Percentiles rank a stretch among this genome's conserved stretches.
phyloP scores from a whole-genome alignment of 2,329 filamentous ascomycete species.

The Stagonosporopsis cucurbitacearum region DNA sequence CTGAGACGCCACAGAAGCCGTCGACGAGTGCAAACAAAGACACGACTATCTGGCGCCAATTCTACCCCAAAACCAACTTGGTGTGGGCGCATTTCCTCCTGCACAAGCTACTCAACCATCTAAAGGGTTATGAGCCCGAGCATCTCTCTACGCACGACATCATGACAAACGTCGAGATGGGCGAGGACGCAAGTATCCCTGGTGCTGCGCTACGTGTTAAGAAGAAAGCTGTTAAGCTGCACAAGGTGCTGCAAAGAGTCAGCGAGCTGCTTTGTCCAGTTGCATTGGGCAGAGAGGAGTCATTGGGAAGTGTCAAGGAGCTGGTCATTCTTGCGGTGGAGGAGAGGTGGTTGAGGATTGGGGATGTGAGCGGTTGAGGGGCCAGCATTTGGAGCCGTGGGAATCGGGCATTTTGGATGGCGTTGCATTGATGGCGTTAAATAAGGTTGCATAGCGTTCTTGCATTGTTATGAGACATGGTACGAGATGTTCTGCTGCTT shows the following conservation, averaged over 20 bases:
- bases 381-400: not conserved
- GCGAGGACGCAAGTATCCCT: conserved; percentile 16
- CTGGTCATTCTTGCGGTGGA: conserved; percentile 44
- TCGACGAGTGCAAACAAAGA: not conserved
- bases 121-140: conserved; percentile 37
- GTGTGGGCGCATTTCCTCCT: conserved; percentile 69
- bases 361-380: conserved; percentile 34
- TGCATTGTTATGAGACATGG: not conserved
- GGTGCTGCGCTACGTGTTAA: conserved; percentile 29
- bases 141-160: conserved; percentile 18
- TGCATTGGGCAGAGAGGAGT: conserved; percentile 29
- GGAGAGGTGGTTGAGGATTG: conserved; percentile 43
- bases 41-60: conserved; percentile 56
- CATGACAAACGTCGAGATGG: conserved; percentile 22
- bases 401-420: not conserved
- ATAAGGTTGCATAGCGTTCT: not conserved
- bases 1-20: conserved; percentile 6
- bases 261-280: conserved; percentile 51
- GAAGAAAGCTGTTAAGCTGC: conserved; percentile 48
- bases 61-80: conserved; percentile 66
- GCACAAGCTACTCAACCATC: conserved; percentile 58
- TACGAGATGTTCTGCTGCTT: not conserved
- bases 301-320: conserved; percentile 41
- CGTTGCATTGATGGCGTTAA: not conserved
- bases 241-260: conserved; percentile 46